A percentile compares a stretch with the other conserved stretches of the same genome.
Conservation (phyloP, 2,329 filamentous ascomycete species). For the Trichoderma polysporum region DNA sequence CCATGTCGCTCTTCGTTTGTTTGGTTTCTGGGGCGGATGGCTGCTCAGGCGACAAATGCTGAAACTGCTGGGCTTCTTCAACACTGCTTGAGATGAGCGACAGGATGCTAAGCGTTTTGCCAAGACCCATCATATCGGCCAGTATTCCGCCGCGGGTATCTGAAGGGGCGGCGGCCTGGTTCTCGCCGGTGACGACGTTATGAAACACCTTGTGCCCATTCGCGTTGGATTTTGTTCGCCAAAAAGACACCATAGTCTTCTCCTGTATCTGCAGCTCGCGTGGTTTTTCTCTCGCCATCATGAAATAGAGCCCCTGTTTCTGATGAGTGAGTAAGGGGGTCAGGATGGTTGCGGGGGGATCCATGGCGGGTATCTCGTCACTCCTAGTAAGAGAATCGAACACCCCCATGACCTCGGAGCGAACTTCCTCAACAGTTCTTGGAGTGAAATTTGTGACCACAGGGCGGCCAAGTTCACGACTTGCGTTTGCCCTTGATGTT, state of each 20-base stretch:
- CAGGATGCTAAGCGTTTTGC: constrained; percentile 82
- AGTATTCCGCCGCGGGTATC: constrained; percentile 72
- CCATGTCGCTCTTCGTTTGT: constrained; percentile 32
- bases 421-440: constrained; percentile 81
- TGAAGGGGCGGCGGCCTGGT: constrained; percentile 57
- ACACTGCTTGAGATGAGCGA: constrained; percentile 70
- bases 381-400: constrained; percentile 80
- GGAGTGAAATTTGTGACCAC: constrained; percentile 28
- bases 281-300: constrained; percentile 73
- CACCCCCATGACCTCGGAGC: constrained; percentile 78
- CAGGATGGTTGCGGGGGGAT: constrained; percentile 60
- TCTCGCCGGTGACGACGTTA: constrained; percentile 81
- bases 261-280: constrained; percentile 58
- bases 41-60: constrained; percentile 51
- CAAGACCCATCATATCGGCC: constrained; percentile 87
- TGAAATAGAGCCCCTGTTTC: constrained; percentile 85
- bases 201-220: constrained; percentile 63
- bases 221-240: constrained; percentile 60
- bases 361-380: constrained; percentile 72
- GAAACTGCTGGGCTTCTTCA: constrained; percentile 63
- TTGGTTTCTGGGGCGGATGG: constrained; percentile 44
- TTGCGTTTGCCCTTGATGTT: constrained; percentile 30
- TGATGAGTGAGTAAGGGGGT: constrained; percentile 79
- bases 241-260: constrained; percentile 69
- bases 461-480: constrained; percentile 32